Conservation (phyloP, 2,329 filamentous ascomycete genomes). For the Fusarium virguliforme region DNA sequence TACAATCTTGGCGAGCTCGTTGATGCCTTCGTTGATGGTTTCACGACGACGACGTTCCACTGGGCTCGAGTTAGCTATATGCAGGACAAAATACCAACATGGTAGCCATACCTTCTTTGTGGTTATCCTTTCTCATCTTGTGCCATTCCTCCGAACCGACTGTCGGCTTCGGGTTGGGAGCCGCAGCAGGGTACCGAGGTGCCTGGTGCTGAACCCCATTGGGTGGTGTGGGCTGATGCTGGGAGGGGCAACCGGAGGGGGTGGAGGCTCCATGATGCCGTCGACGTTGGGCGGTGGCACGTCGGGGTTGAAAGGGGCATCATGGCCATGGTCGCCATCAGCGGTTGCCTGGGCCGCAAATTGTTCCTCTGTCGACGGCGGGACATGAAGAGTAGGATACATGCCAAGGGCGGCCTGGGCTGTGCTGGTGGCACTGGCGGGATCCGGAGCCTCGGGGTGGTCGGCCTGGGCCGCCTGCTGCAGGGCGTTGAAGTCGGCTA, state of each 20-base stretch:
- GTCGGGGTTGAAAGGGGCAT: constrained; percentile 55
- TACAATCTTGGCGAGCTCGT: constrained; percentile 97
- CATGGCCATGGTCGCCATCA: constrained; percentile 56
- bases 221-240: constrained; percentile 55
- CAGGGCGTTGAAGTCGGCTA: constrained; percentile 71
- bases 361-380: constrained; percentile 71
- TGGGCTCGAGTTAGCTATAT: constrained; percentile 59
- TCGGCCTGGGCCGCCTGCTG: constrained; percentile 68
- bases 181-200: constrained; percentile 56
- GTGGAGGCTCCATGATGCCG: constrained; percentile 50
- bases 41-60: constrained; percentile 97
- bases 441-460: constrained; percentile 65
- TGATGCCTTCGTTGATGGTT: constrained; percentile 99
- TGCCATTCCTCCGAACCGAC: constrained; percentile 99
- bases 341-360: constrained; percentile 68
- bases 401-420: constrained; percentile 73
- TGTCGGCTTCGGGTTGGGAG: constrained; percentile 78
- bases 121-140: constrained; percentile 95
- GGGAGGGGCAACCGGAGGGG: constrained; percentile 42
- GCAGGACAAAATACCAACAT: too few relatives aligned
- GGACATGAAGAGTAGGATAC: constrained; percentile 73
- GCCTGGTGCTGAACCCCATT: constrained; percentile 60
- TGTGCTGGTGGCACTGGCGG: constrained; percentile 71
- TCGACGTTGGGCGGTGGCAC: constrained; percentile 53
- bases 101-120: constrained; percentile 89